Base-by-base conservation (phyloP, 2,329 filamentous ascomycete species). In the Didymellaceae sp. region DNA sequence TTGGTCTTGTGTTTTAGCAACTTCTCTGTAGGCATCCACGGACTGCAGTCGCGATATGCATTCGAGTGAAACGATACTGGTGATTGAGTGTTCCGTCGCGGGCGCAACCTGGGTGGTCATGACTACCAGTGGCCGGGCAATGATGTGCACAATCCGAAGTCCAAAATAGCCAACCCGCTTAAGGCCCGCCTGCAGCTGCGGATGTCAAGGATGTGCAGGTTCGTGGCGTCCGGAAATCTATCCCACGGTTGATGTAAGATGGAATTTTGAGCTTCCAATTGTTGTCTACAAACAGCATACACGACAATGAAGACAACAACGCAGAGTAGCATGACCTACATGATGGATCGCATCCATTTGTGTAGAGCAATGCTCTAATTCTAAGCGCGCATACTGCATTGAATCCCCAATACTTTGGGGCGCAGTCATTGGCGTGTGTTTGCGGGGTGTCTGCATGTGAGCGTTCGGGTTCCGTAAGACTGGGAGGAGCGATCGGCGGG, bases 71-170 rank as follows among this genome's bases (percentile, higher is more conserved):
- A 39, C 30, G 32, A 52, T 25, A 41, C 49, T 53, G 47, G 47
- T 52, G 52, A 52, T 35, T 38, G 49, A 47, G 47, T 34, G 41
- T 38, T 50, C 44, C 48, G 43, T 45, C 45, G 48, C 44, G 45
- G 33, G 31, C 28, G 42, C 28, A 55, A 35, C 39, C 40, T 57
- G 45, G 30, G 39, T 53, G 18, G 38, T 52, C 59, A 62, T 52
- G 38, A 52, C 48, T 46, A 46, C 26, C 37, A 46, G 45, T 55
- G 45, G 54, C 55, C 54, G 57, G 50, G 52, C 57, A 58, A 41
- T 43, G 53, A 44, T 58, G 46, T 56, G 54, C 45, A 57, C 49
- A 46, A 42, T 42, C 44, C 38, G 39, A 28, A 11, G 31, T 39
- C 28, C 44, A 53, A 53, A 53, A 53, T 53, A 53, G 50, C 28